Evolutionary conservation across 257 asterid genomes (phyloP), one percentile per base, ranked within the genome.

Genomic region (Vinca minor): DNA sequence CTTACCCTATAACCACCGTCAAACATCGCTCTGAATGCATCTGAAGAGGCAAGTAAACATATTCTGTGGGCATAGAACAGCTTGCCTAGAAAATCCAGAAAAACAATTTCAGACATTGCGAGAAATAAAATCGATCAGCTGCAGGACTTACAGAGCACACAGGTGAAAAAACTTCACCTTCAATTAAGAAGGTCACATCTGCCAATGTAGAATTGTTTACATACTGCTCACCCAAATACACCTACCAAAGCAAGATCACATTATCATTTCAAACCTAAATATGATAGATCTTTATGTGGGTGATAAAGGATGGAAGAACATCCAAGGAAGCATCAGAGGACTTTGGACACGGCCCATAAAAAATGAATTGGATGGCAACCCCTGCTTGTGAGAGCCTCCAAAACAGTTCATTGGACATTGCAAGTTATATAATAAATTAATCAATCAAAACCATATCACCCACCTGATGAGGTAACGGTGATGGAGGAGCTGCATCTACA

Each of bases 1-100:
- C 97, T 79, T 70, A 91, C 98, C 95, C 98, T 86, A 76, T 88
- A 91, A 73, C 96, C 96, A 63, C 98, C 98, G 78, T 91, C 98
- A 66, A 91, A 91, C 98, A 91, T 91, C 67, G 95, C 98, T 59
- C 96, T 82, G 76, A 91, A 91, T 68, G 98, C 96, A 83, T 91
- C 96, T 50, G 95, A 91, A 67, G 96, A 91, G 75, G 98, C 96
- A 67, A 91, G 98, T 71, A 91, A 71, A 71, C 98, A 91, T 66
- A 91, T 88, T 82, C 98, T 83, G 79, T 91, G 98, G 60, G 96
- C 98, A 79, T 86, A 88, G 72, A 91, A 91, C 62, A 87, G 85
- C 72, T 85, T 72, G 32, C 87, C 87, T 82, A 71, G 57, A 59
- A 65, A 28, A 25, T 42, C 50, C 53, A 67, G 32, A 64, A 36